These are phyloP conservation scores for Leptodermis oblonga DNA, from an alignment of 257 asterid genomes.

Conservation along the genomic window DNA sequence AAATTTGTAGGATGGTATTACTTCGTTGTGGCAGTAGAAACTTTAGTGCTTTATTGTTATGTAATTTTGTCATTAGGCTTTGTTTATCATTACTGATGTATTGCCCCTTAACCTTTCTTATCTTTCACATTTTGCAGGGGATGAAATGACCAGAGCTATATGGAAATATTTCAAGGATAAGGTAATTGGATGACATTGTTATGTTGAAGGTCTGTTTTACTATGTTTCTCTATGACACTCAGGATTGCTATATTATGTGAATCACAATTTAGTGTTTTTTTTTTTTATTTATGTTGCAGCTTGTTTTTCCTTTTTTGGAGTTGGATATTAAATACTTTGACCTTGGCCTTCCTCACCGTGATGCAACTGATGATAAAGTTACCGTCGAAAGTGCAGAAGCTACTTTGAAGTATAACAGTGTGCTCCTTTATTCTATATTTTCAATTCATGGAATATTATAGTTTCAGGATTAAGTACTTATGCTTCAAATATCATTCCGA, in stretches of 20 bases:
- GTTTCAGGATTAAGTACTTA: background rate
- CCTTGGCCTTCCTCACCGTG: constrained; percentile 94
- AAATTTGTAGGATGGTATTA: no score
- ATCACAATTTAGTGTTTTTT: background rate
- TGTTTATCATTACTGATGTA: background rate
- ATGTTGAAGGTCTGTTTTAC: background rate
- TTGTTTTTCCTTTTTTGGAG: constrained; percentile 86
- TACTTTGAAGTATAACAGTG: constrained; percentile 73
- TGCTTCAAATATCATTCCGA: background rate
- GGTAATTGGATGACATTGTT: constrained; percentile 35
- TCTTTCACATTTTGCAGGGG: constrained; percentile 51
- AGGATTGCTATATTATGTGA: constrained; percentile 13
- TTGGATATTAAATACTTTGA: constrained; percentile 95
- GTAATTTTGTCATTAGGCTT: background rate
- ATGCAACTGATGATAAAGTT: constrained; percentile 94
- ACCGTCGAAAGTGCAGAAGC: constrained; percentile 99
- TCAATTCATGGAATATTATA: background rate
- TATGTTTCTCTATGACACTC: no score
- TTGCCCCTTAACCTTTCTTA: constrained; percentile 3
- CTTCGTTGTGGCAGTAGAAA: no score
- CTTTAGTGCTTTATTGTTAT: background rate
- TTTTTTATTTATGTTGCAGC: constrained; percentile 42
- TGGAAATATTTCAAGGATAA: constrained; percentile 92
- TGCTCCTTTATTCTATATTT: background rate
- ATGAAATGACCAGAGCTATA: constrained; percentile 98